phyloP scores from a whole-genome alignment of 768 basidiomycete species.

The Lactarius trivialis region DNA sequence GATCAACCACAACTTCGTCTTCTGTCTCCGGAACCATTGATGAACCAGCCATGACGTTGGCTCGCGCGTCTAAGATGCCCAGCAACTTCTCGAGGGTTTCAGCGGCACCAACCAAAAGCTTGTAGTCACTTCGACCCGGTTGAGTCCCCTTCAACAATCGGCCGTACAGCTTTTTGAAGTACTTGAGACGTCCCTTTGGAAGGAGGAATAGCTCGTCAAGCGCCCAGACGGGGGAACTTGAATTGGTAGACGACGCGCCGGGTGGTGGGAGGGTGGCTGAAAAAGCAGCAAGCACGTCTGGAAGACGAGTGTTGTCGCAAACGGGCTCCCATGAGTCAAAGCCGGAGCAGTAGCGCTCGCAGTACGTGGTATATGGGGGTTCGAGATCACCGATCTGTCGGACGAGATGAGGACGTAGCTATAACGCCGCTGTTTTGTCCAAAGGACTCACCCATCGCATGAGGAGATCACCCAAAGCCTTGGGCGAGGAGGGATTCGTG shows the following conservation, averaged over 20 bases:
- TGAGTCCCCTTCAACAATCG: slow-evolving; percentile 80
- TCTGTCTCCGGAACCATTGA: slow-evolving; percentile 33
- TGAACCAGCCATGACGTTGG: slow-evolving; percentile 43
- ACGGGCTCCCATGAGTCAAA: slow-evolving; percentile 86
- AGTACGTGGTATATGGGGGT: slow-evolving; percentile 78
- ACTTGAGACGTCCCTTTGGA: slow-evolving; percentile 76
- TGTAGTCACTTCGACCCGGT: slow-evolving; percentile 82
- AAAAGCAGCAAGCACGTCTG: slow-evolving; percentile 59
- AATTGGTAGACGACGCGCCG: slow-evolving; percentile 31
- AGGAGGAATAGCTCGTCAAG: slow-evolving; percentile 84
- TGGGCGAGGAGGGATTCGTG: slow-evolving; percentile 85
- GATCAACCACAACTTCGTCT: slow-evolving; percentile 55
- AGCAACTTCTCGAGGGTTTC: slow-evolving; percentile 76
- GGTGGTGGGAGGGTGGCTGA: slow-evolving; percentile 60
- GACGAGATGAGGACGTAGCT: slow-evolving; percentile 19
- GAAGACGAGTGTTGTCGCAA: slow-evolving; percentile 64
- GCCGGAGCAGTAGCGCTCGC: slow-evolving; percentile 59
- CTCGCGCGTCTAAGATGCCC: slow-evolving; percentile 54
- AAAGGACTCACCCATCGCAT: slow-evolving; percentile 85
- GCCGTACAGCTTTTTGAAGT: slow-evolving; percentile 88
- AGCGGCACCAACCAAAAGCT: slow-evolving; percentile 69
- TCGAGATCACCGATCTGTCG: slow-evolving; percentile 86
- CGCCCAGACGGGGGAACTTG: slow-evolving; percentile 55
- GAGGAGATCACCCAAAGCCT: slow-evolving; percentile 88
- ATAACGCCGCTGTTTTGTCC: neutral